Evolutionary conservation across 208 protist genomes (phyloP).

Genomic region (Porcisia hertigi): DNA sequence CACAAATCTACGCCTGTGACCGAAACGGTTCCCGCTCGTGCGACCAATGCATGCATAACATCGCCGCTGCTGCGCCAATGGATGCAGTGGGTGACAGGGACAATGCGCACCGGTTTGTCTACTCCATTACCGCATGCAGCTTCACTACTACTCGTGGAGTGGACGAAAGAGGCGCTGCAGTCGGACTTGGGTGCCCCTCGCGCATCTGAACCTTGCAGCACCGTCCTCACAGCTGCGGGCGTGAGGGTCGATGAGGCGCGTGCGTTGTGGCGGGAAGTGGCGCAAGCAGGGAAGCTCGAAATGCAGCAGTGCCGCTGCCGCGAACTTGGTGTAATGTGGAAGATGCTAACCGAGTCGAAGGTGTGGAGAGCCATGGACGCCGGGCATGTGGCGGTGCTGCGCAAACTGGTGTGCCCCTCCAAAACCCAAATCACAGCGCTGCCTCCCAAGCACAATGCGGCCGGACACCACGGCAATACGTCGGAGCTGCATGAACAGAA

Average conservation of each 20-base stretch:
- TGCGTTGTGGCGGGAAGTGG: constrained; percentile 9
- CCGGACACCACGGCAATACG: background rate
- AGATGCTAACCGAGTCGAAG: constrained; percentile 5
- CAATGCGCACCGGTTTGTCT: background rate
- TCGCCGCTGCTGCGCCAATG: constrained; percentile 20
- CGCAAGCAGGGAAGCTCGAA: constrained; percentile 4
- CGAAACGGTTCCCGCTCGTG: background rate
- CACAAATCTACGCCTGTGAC: background rate
- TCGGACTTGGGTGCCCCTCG: background rate
- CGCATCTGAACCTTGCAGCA: background rate
- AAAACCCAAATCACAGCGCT: constrained; percentile 1
- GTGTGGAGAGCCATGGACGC: constrained; percentile 15
- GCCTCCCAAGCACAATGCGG: constrained; percentile 17
- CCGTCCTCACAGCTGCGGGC: background rate
- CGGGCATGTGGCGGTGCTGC: constrained; percentile 21
- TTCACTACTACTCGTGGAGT: constrained; percentile 60
- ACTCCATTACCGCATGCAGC: constrained; percentile 35
- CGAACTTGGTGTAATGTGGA: constrained; percentile 23
- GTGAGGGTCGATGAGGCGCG: background rate
- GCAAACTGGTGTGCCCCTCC: constrained; percentile 14
- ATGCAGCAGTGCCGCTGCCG: constrained; percentile 11
- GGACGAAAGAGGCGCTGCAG: constrained; percentile 34
- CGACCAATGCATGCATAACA: background rate
- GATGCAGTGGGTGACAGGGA: constrained; percentile 19
- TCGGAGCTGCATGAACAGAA: background rate